Base-by-base conservation (phyloP, 2,329 filamentous ascomycete genomes). In the Apiospora sp. region DNA sequence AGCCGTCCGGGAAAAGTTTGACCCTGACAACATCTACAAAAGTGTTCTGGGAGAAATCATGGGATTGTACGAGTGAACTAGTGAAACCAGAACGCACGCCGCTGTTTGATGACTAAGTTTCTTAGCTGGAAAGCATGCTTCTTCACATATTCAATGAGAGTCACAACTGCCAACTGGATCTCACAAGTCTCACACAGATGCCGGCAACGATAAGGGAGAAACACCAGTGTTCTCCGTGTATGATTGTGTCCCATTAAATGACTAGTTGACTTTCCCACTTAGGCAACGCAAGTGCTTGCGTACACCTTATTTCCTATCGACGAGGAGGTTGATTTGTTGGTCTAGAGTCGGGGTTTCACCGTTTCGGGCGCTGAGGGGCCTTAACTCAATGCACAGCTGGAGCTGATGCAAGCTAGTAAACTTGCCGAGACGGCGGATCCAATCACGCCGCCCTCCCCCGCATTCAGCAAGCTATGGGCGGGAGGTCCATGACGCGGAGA, bases 1-100 rank as follows among this genome's bases (percentile, higher is more conserved):
- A 77, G 81, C 81, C 24, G 83, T 86, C 24, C 81, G 85, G 41
- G 77, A 88, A 76, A 81, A 83, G 72, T 87, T 87, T 70, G 86
- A 87, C 73, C 85, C 86, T 0, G 81, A 87, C 16, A 84, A 83
- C 1, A 81, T 85, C 1, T 88, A 84, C 75, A 83, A 82, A 75
- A 87, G 84, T 61, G 81, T 87, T 13, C 79, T 87, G 1, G 86
- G 86, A 0, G 86, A 88, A 78, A 86, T 86, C 44, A 76, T 88
- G 27, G 86, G 85, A 0, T 75, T 87, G 71, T 87, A 86, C 75
- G 73, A 77, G 43, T 80, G 48, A 77, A 34, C 58, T 46, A 41
- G 37, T 41, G 37, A 41, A 41, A 41, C 37, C 2, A 41, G 34
- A 43, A 37, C 43, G 67, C 54, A 61, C 30, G 54, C 54, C 22